Conservation (phyloP, 257 asterid genomes). For the Craterostigma plantagineum region DNA sequence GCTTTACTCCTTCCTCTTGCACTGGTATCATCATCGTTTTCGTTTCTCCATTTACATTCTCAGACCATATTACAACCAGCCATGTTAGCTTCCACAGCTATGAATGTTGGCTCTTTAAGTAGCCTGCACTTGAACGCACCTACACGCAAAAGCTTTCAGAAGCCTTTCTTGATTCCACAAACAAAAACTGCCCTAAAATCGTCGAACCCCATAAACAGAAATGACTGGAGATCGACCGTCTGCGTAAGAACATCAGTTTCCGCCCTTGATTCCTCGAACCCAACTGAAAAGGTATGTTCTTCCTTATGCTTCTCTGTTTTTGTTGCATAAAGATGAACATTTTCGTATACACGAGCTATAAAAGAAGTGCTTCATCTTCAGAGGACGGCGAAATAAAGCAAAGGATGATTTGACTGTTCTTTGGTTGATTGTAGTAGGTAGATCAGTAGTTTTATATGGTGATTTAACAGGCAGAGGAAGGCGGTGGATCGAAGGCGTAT, state of each 20-base stretch:
- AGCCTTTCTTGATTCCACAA: constrained; percentile 22
- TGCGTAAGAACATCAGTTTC: constrained; percentile 41
- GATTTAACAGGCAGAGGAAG: constrained; percentile 23
- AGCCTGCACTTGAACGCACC: constrained; percentile 16
- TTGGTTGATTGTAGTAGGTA: background rate
- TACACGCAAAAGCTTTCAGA: constrained; percentile 20
- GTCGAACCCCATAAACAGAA: constrained; percentile 12
- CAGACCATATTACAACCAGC: background rate
- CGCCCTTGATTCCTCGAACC: constrained; percentile 58
- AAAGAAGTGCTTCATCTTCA: too few relatives aligned
- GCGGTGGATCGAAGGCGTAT: constrained; percentile 32
- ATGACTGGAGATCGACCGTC: constrained; percentile 20
- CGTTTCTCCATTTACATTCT: too few relatives aligned
- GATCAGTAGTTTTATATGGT: background rate
- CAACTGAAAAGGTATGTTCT: constrained; percentile 35
- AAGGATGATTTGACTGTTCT: too few relatives aligned
- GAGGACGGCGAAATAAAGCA: too few relatives aligned
- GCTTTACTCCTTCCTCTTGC: too few relatives aligned
- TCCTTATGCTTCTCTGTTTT: constrained; percentile 3
- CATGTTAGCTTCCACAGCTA: constrained; percentile 33
- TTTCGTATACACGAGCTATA: too few relatives aligned
- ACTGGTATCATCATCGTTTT: too few relatives aligned
- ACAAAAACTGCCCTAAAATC: constrained; percentile 22
- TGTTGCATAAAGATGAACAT: too few relatives aligned
- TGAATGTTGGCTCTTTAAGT: constrained; percentile 42